Evolutionary conservation across 176 grass and related monocot genomes (phyloP).

Genomic region (Ananas comosus): DNA sequence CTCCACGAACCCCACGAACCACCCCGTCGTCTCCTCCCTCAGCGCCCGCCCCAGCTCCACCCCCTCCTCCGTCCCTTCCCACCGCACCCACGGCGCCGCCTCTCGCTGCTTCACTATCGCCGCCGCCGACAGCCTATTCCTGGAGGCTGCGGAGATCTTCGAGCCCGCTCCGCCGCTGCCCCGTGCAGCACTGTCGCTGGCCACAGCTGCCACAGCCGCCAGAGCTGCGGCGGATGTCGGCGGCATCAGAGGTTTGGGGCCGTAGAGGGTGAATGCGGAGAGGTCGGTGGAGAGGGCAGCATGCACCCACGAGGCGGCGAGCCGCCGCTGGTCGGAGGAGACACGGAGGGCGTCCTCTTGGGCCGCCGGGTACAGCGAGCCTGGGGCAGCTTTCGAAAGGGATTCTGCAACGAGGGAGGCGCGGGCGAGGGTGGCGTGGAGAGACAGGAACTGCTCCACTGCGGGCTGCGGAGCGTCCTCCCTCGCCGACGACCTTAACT

Average conservation of each 20-base stretch:
- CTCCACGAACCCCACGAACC: constrained; percentile 94
- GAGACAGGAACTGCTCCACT: constrained; percentile 78
- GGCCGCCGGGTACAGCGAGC: background rate
- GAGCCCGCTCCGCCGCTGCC: too few species aligned
- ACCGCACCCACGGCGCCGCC: constrained; percentile 45
- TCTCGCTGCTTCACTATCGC: background rate
- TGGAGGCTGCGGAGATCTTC: background rate
- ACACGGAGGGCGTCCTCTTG: constrained; percentile 36
- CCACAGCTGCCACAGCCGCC: constrained; percentile 37
- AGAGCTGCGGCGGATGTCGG: constrained; percentile 15
- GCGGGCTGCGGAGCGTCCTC: constrained; percentile 73
- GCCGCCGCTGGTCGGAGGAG: constrained; percentile 42
- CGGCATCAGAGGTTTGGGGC: constrained; percentile 15
- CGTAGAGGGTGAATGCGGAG: constrained; percentile 68
- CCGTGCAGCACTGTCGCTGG: constrained; percentile 24
- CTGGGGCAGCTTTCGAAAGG: constrained; percentile 23
- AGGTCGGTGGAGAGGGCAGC: constrained; percentile 73
- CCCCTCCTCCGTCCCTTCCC: constrained; percentile 50
- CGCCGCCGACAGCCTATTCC: background rate
- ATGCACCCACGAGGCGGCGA: constrained; percentile 56
- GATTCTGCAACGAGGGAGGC: constrained; percentile 45
- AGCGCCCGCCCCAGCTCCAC: constrained; percentile 56
- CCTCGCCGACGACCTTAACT: constrained; percentile 59
- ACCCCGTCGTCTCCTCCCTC: constrained; percentile 47
- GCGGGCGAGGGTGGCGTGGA: constrained; percentile 51